Evolutionary conservation across 371 early-diverging fungal species (phyloP).

Genomic region (Lichtheimia ornata): DNA sequence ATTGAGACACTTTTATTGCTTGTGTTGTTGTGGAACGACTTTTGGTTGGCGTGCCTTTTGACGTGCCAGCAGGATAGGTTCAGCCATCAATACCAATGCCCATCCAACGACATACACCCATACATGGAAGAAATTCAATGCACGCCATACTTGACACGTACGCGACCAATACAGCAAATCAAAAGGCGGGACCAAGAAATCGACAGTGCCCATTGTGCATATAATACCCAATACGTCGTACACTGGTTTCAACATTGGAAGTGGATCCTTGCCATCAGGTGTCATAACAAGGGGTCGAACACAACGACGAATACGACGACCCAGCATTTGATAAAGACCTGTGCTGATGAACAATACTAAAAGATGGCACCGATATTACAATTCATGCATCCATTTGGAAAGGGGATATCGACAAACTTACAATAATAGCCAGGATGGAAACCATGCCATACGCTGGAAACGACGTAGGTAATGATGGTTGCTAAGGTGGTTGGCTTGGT

Average conservation of each 20-base stretch:
- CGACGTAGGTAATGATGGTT: constrained; percentile 71
- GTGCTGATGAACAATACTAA: constrained; percentile 32
- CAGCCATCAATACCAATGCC: constrained; percentile 15
- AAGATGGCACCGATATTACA: no score
- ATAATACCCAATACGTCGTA: constrained; percentile 76
- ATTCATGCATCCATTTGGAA: constrained; percentile 4
- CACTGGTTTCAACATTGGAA: constrained; percentile 28
- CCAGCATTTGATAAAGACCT: constrained; percentile 26
- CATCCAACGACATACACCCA: constrained; percentile 35
- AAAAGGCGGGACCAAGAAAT: constrained; percentile 75
- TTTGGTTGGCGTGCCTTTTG: constrained; percentile 13
- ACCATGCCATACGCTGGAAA: constrained; percentile 94
- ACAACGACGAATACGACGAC: constrained; percentile 58
- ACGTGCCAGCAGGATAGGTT: constrained; percentile 8
- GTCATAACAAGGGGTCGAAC: constrained; percentile 69
- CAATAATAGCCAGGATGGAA: constrained; percentile 89
- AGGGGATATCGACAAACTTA: constrained; percentile 47
- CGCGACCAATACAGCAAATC: constrained; percentile 58
- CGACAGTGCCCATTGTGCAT: constrained; percentile 63
- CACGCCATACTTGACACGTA: constrained; percentile 61
- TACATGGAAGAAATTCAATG: constrained; percentile 58
- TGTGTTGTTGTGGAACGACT: not conserved
- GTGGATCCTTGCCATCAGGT: constrained; percentile 31
- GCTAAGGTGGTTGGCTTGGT: constrained; percentile 57
- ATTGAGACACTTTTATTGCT: not conserved